Evolutionary conservation across 2,329 filamentous ascomycete genomes (phyloP).

Genomic region (Monilinia fructicola): DNA sequence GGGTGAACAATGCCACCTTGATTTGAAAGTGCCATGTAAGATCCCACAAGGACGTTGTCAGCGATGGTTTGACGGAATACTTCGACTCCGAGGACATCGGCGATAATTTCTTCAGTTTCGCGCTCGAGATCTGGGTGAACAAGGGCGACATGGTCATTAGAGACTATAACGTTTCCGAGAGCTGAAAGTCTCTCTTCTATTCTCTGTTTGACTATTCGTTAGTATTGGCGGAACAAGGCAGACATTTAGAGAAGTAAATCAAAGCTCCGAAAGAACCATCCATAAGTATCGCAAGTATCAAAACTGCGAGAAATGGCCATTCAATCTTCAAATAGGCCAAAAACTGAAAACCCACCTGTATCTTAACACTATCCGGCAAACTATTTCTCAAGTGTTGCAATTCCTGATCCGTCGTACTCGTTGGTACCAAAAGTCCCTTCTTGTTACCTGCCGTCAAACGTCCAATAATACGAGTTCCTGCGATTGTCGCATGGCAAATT

Average conservation of each 20-base stretch:
- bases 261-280: not conserved
- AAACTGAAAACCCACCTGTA: conserved; percentile 49
- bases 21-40: conserved; percentile 95
- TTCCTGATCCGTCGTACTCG: conserved; percentile 95
- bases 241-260: not conserved
- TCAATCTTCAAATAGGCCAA: not conserved
- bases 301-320: not conserved
- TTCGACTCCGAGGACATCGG: conserved; percentile 86
- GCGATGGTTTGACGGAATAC: conserved; percentile 93
- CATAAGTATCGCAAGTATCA: not conserved
- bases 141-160: conserved; percentile 94
- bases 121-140: conserved; percentile 95
- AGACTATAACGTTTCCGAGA: conserved; percentile 93
- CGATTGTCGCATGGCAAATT: conserved; percentile 94
- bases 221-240: not conserved
- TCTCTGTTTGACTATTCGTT: conserved; percentile 52
- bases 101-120: conserved; percentile 97
- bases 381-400: conserved; percentile 95
- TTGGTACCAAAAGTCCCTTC: conserved; percentile 94
- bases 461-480: conserved; percentile 92
- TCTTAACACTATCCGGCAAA: conserved; percentile 86
- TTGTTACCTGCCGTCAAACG: conserved; percentile 95
- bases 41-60: conserved; percentile 94
- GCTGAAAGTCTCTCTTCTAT: conserved; percentile 97
- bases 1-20: conserved; percentile 96